A percentile compares a stretch with the other conserved stretches of the same genome.
Evolutionary conservation across 2,329 filamentous ascomycete species (phyloP).

Genomic region (Aspergillus viridinutans): DNA sequence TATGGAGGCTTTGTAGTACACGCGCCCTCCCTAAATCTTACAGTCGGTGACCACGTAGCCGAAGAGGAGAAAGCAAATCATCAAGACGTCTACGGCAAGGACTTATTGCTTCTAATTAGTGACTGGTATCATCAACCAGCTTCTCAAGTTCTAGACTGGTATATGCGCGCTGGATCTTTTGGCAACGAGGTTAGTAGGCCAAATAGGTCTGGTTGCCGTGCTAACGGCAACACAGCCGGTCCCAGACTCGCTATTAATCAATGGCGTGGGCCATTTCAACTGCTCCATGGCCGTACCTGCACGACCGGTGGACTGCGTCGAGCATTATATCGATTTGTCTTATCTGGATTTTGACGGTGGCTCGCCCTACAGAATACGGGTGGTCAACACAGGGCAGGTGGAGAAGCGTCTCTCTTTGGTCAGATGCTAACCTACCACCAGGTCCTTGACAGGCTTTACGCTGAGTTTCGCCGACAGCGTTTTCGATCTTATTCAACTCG

Average conservation of each 20-base stretch:
- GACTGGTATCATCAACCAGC: constrained; percentile 49
- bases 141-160: constrained; percentile 41
- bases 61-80: constrained; percentile 1
- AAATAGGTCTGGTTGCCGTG: background rate
- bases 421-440: constrained; percentile 13
- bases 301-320: constrained; percentile 43
- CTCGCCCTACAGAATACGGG: constrained; percentile 33
- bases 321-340: constrained; percentile 20
- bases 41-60: constrained; percentile 14
- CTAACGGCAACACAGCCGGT: constrained; percentile 35
- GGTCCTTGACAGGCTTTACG: constrained; percentile 39
- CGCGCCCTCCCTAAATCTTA: constrained; percentile 26
- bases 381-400: constrained; percentile 44
- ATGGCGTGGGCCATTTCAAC: constrained; percentile 44
- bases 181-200: constrained; percentile 38
- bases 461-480: constrained; percentile 28
- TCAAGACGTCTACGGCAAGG: constrained; percentile 32
- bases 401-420: background rate
- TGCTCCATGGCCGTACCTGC: constrained; percentile 46
- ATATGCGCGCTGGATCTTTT: constrained; percentile 41
- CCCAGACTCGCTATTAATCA: constrained; percentile 47
- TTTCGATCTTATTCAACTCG: constrained; percentile 38
- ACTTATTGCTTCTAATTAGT: constrained; percentile 45
- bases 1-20: constrained; percentile 49
- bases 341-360: constrained; percentile 21